phyloP scores from a whole-genome alignment of 2,329 filamentous ascomycete species.

The Thelonectria olida region DNA sequence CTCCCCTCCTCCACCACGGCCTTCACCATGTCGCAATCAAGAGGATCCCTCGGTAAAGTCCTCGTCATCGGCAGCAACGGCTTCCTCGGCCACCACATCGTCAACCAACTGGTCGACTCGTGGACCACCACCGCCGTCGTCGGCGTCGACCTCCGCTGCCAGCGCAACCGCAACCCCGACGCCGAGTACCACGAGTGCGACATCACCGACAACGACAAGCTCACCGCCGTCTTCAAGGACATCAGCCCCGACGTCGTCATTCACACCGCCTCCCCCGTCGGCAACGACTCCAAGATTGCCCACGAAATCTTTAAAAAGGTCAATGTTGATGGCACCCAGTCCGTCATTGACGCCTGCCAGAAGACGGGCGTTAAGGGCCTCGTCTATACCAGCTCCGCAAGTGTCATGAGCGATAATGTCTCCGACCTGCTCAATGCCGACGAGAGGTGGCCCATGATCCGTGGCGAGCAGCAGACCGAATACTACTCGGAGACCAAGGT shows the following conservation, averaged over 20 bases:
- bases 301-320: slow-evolving; percentile 78
- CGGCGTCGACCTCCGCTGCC: slow-evolving; percentile 77
- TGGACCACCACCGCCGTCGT: slow-evolving; percentile 65
- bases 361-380: slow-evolving; percentile 79
- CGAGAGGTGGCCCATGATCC: slow-evolving; percentile 81
- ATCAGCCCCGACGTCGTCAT: slow-evolving; percentile 84
- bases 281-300: slow-evolving; percentile 62
- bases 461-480: slow-evolving; percentile 75
- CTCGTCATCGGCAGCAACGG: slow-evolving; percentile 86
- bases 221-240: slow-evolving; percentile 71
- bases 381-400: slow-evolving; percentile 91
- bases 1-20: slow-evolving; percentile 5
- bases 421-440: slow-evolving; percentile 84
- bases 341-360: slow-evolving; percentile 78
- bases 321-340: slow-evolving; percentile 87
- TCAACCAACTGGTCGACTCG: slow-evolving; percentile 72
- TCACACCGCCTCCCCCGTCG: slow-evolving; percentile 83
- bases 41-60: slow-evolving; percentile 70
- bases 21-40: slow-evolving; percentile 25
- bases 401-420: slow-evolving; percentile 84
- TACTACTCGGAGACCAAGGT: slow-evolving; percentile 95
- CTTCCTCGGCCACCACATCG: slow-evolving; percentile 85
- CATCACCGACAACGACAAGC: slow-evolving; percentile 72
- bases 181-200: slow-evolving; percentile 78
- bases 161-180: slow-evolving; percentile 70